These are phyloP conservation scores for Lepidium didymum DNA, from an alignment of 345 rosid species.

Conservation along the genomic window DNA sequence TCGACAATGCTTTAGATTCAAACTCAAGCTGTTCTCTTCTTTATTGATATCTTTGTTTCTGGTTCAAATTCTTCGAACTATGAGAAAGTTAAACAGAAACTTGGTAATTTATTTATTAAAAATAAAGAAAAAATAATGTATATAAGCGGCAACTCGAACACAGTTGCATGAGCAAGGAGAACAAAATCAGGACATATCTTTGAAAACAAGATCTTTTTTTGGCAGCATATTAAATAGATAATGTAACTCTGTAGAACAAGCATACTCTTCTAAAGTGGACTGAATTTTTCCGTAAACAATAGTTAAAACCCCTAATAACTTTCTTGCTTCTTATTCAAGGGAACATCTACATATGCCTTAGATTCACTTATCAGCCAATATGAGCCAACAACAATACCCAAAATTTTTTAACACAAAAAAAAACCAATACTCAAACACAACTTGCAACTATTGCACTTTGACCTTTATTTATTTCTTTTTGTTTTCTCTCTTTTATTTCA, in stretches of 20 bases:
- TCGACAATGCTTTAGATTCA: background rate
- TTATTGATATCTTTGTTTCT: background rate
- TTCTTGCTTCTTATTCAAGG: constrained; percentile 1
- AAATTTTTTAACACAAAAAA: background rate
- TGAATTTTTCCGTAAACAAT: background rate
- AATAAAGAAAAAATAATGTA: constrained; percentile 13
- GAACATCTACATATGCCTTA: constrained; percentile 16
- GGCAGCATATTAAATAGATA: background rate
- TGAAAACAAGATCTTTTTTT: constrained; percentile 2
- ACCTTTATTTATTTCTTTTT: background rate
- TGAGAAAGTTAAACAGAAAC: background rate
- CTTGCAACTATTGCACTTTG: constrained; percentile 16
- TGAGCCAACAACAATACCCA: constrained; percentile 26
- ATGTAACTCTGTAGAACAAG: constrained; percentile 1
- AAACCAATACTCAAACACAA: constrained; percentile 22
- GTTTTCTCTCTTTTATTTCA: background rate
- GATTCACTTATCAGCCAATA: constrained; percentile 23
- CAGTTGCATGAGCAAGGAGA: constrained; percentile 13
- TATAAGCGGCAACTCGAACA: constrained; percentile 19
- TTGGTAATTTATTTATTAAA: background rate
- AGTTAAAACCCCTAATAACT: background rate
- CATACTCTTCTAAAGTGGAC: constrained; percentile 15
- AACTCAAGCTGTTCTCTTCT: background rate
- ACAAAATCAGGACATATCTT: constrained; percentile 27
- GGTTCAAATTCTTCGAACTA: background rate